These are phyloP conservation scores for Hyaloscypha variabilis DNA, from an alignment of 495 filamentous ascomycete genomes.

Conservation along the genomic window DNA sequence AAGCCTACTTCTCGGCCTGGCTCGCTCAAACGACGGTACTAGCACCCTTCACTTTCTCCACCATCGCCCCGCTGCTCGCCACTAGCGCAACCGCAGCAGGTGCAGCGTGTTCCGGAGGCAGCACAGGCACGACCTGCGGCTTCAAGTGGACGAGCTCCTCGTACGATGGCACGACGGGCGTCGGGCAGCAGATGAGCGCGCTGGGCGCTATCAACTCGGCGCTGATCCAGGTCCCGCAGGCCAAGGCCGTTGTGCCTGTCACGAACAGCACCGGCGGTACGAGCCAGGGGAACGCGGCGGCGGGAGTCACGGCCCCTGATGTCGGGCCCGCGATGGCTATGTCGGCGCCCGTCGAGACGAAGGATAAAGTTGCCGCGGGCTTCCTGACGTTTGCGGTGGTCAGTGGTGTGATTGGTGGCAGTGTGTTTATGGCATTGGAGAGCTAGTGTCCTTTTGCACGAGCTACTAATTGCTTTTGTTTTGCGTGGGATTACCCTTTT, in stretches of 20 bases:
- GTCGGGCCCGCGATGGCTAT: constrained; percentile 18
- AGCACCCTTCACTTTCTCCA: constrained; percentile 61
- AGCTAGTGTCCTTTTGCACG: background rate
- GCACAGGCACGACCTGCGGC: constrained; percentile 62
- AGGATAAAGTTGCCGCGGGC: constrained; percentile 61
- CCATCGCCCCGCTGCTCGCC: constrained; percentile 63
- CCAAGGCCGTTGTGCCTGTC: constrained; percentile 33
- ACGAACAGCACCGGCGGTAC: constrained; percentile 69
- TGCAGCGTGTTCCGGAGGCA: constrained; percentile 67
- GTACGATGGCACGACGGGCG: constrained; percentile 61
- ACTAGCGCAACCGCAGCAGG: constrained; percentile 61
- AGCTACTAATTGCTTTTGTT: background rate
- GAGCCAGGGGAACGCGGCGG: constrained; percentile 69
- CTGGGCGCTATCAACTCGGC: constrained; percentile 68
- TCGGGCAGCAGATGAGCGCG: constrained; percentile 73
- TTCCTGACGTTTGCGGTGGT: constrained; percentile 57
- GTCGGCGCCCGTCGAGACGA: constrained; percentile 43
- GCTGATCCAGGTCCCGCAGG: constrained; percentile 36
- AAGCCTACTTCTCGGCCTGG: constrained; percentile 84
- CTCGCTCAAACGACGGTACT: constrained; percentile 71
- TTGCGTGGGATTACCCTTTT: background rate
- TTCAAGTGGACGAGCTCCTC: constrained; percentile 62
- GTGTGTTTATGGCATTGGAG: constrained; percentile 45
- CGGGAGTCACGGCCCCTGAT: constrained; percentile 45
- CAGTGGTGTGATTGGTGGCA: constrained; percentile 41